Base-by-base conservation (phyloP, 1,284 basidiomycete species). In the Taiwanofungus camphoratus region DNA sequence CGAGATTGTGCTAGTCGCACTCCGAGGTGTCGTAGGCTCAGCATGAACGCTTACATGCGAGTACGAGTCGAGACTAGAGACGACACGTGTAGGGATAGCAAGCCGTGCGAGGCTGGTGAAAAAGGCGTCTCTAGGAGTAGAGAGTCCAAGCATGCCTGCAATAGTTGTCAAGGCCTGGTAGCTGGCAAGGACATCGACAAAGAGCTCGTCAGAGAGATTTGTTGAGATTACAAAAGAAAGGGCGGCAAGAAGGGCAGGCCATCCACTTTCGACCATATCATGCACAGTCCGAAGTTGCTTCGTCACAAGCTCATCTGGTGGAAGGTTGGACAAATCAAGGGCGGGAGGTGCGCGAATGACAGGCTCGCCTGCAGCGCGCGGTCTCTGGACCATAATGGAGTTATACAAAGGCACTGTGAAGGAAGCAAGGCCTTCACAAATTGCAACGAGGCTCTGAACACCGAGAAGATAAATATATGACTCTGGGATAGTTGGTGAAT, bases 71-170 rank as follows among this genome's bases (percentile, higher is more conserved):
- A 95, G 66, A 48, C 84, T 85, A 0, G 89, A 86, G 0, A 96
- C 88, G 3, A 95, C 88, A 1, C 87, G 76, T 0, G 87, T 77
- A 0, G 94, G 94, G 7, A 97, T 88, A 0, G 93, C 87, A 49
- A 91, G 87, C 50, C 91, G 89, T 15, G 90, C 80, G 9, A 98
- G 76, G 33, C 81, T 87, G 16, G 81, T 87, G 55, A 98, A 79
- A 63, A 98, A 90, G 0, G 92, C 91, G 52, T 98, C 92, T n/a
- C 95, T 79, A 0, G 93, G 91, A 0, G 90, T 94, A 0, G 72
- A 67, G 4, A 98, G 73, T 2, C 78, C 80, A 9, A 97, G 77
- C 62, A 90, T 87, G n/a, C 95, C 95, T 22, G 90, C 84, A 1
- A 91, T 89, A 44, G 89, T 87, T 3, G 88, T 88, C 61, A 96